Evolutionary conservation across 805 yeast genomes (phyloP).

Genomic region (Candida tammaniensis): DNA sequence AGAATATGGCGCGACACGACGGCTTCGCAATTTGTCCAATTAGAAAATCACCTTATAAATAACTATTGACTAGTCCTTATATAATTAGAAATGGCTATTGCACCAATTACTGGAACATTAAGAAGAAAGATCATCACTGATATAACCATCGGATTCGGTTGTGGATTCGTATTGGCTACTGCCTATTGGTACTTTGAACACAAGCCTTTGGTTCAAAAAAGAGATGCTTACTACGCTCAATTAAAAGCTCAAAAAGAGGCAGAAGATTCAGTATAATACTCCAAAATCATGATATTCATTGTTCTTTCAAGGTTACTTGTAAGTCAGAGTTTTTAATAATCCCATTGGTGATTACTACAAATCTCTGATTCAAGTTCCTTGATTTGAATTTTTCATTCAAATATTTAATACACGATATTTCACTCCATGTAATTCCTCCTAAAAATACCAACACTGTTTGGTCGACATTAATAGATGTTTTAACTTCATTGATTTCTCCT

Average conservation of each 20-base stretch:
- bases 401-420: slow-evolving; percentile 66
- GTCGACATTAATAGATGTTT: slow-evolving; percentile 21
- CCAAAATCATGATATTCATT: neutral
- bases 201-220: slow-evolving; percentile 64
- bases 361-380: slow-evolving; percentile 26
- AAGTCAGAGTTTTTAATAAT: slow-evolving; percentile 21
- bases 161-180: slow-evolving; percentile 59
- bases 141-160: slow-evolving; percentile 63
- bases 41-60: neutral
- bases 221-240: slow-evolving; percentile 83
- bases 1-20: too few species aligned
- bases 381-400: slow-evolving; percentile 46
- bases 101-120: slow-evolving; percentile 82
- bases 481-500: slow-evolving; percentile 40
- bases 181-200: slow-evolving; percentile 86
- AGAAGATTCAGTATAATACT: slow-evolving; percentile 47
- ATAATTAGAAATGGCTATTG: slow-evolving; percentile 57
- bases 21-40: slow-evolving; percentile 7
- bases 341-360: slow-evolving; percentile 45
- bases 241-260: slow-evolving; percentile 71
- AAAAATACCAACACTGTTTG: slow-evolving; percentile 50
- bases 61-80: neutral
- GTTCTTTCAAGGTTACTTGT: neutral
- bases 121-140: slow-evolving; percentile 80
- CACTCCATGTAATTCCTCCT: slow-evolving; percentile 89